Evolutionary conservation across 2,329 filamentous ascomycete genomes (phyloP), one percentile per base, ranked within the genome.

Genomic region (Penicillium thymicola): DNA sequence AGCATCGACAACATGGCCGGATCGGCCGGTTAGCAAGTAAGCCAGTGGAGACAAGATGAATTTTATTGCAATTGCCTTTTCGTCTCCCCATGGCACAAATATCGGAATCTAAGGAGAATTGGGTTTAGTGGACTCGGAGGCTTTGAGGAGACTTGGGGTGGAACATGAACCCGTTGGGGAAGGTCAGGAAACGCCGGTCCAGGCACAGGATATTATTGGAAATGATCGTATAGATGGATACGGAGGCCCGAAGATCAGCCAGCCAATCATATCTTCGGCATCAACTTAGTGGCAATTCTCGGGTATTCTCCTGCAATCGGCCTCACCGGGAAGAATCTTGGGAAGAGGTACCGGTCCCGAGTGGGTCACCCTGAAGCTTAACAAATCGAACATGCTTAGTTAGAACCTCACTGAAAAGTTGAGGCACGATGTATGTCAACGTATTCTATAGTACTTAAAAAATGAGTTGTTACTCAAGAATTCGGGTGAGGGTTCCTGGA

Each of bases 151-250:
- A 23, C 7, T 45, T 30, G n/a, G 6, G 27, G 9, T 48, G 51
- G 21, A 10, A 40, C 41, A 21, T n/a, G 21, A 34, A 18, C 28
- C 18, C 21, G 27, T 34, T 36, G 18, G 34, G 42, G 32, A 48
- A 34, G 28, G 25, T 23, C 18, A 13, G 13, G 18, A 14, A 41
- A 27, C 18, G 32, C 4, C 4, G 14, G 21, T 46, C 18, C 40
- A 47, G 36, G 34, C 23, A 54, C 43, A 28, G 9, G 27, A 48
- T 41, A 25, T 48, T 27, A 54, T 54, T 54, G 51, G 51, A 48
- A 41, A 30, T 34, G 25, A 40, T 41, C 3, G 27, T 28, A 32
- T 4, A 32, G 8, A 18, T 32, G 16, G 3, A 18, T 27, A 25
- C 23, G 42, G 34, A 27, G 2, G 5, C 10, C 42, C 51, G 37